Evolutionary conservation across 2,329 filamentous ascomycete species (phyloP), one percentile per base, ranked within the genome.

Genomic region (Graphium sp.): DNA sequence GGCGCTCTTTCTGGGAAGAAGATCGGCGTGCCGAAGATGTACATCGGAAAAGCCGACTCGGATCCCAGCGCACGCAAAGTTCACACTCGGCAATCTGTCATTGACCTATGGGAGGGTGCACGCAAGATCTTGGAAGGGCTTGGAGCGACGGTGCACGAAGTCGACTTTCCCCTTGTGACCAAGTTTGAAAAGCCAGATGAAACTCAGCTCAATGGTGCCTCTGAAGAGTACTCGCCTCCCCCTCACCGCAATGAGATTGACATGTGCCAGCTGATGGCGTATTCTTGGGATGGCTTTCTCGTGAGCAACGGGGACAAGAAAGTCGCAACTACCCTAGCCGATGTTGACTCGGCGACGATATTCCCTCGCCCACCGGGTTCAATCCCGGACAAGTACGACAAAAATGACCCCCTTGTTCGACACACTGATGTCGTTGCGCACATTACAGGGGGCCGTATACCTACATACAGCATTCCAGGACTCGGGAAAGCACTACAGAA

Each of bases 241-340:
- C 2, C 45, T 2, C 45, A 56, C 31, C 66, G 60, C 60, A 53
- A 56, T 22, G 42, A 40, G 27, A 49, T 53, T 16, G 62, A 66
- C 36, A 49, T 60, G 6, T 49, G 58, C 13, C 44, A 53, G n/a
- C 44, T 66, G 2, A 56, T 65, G 3, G 58, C 62, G 2, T 55
- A 58, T 35, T 52, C 55, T 0, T 67, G 63, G 62, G 54, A 66
- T 31, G 54, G 59, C 24, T 68, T 67, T 29, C 45, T 67, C 3
- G 34, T 37, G 3, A 34, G 42, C 2, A 62, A 62, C 34, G 42
- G 41, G 6, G 56, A 62, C 31, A 25, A 45, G 0, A 49, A 46
- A 2, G 43, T 54, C 20, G 39, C 50, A 2, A 45, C 43, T 19
- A 43, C 66, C 4, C 30, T 31, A 15, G 37, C 42, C 0, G 40